phyloP scores from a whole-genome alignment of 1,139 yeast species.

The Taphrina sp. region DNA sequence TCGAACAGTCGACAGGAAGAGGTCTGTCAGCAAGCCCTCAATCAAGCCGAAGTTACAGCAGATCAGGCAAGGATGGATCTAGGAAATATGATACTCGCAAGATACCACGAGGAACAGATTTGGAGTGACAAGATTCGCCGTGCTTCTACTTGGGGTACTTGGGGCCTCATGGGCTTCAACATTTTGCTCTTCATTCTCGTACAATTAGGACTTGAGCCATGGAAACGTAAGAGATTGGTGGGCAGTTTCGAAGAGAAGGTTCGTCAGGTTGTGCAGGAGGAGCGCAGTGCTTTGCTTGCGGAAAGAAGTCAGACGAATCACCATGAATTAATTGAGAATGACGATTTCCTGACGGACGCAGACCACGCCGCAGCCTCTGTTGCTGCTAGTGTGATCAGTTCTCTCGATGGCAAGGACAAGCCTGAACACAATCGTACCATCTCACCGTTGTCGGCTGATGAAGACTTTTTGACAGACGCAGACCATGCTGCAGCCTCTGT shows the following conservation, averaged over 20 bases:
- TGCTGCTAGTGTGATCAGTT: too few relatives aligned
- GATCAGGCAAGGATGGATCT: constrained; percentile 70
- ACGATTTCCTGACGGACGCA: constrained; percentile 9
- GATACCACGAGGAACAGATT: constrained; percentile 95
- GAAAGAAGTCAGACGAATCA: not conserved
- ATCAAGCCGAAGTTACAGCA: constrained; percentile 59
- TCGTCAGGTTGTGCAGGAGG: constrained; percentile 28
- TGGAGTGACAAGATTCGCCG: constrained; percentile 96
- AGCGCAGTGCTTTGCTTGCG: not conserved
- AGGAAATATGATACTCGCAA: constrained; percentile 72
- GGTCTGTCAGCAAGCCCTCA: constrained; percentile 53
- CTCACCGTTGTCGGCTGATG: not conserved
- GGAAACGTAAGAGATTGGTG: constrained; percentile 81
- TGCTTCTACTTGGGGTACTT: constrained; percentile 96
- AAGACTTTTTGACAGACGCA: not conserved
- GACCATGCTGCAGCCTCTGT: not conserved
- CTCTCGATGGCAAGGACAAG: too few relatives aligned
- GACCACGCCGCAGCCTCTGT: constrained; percentile 6
- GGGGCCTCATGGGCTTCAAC: constrained; percentile 85
- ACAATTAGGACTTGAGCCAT: constrained; percentile 87
- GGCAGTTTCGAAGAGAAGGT: constrained; percentile 30
- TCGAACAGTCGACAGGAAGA: constrained; percentile 63
- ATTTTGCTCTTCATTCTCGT: constrained; percentile 72
- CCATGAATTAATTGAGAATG: not conserved
- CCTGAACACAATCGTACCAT: not conserved